These are phyloP conservation scores for Cryptosporidium bovis DNA, from an alignment of 169 alveolate species.

Conservation along the genomic window DNA sequence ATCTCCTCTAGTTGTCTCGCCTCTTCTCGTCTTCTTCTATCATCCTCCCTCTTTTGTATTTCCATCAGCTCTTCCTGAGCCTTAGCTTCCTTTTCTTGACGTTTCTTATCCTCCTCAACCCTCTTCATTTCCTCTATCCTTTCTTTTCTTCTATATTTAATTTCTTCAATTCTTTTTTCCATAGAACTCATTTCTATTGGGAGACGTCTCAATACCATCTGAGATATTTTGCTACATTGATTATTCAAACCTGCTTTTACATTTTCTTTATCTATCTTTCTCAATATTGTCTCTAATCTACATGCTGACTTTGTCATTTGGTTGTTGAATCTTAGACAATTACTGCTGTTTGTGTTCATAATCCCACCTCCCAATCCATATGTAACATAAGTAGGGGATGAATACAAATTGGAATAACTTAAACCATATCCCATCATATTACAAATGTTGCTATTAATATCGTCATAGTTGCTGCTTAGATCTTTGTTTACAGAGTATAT, in stretches of 20 bases:
- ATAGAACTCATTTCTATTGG: conserved; percentile 70
- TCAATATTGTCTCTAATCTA: conserved; percentile 32
- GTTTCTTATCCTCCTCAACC: conserved; percentile 84
- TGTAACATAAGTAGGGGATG: background rate
- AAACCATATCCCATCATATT: conserved; percentile 1
- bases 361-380: conserved; percentile 1
- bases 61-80: conserved; percentile 81
- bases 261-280: conserved; percentile 51
- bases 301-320: conserved; percentile 43
- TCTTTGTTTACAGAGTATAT: conserved; percentile 48
- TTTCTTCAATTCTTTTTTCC: conserved; percentile 73
- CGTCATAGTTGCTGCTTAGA: background rate
- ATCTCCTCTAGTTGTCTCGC: conserved; percentile 79
- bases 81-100: conserved; percentile 85
- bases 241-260: conserved; percentile 30
- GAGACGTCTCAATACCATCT: conserved; percentile 69
- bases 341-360: background rate
- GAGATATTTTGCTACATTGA: conserved; percentile 58
- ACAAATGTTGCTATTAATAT: background rate
- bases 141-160: conserved; percentile 81
- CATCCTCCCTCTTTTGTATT: conserved; percentile 83
- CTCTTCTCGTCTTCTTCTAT: conserved; percentile 82
- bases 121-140: conserved; percentile 85
- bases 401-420: background rate
- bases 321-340: conserved; percentile 8